Evolutionary conservation across 352 stramenopile species (phyloP), one percentile per base, ranked within the genome.

Genomic region (Phytophthora gonapodyides): DNA sequence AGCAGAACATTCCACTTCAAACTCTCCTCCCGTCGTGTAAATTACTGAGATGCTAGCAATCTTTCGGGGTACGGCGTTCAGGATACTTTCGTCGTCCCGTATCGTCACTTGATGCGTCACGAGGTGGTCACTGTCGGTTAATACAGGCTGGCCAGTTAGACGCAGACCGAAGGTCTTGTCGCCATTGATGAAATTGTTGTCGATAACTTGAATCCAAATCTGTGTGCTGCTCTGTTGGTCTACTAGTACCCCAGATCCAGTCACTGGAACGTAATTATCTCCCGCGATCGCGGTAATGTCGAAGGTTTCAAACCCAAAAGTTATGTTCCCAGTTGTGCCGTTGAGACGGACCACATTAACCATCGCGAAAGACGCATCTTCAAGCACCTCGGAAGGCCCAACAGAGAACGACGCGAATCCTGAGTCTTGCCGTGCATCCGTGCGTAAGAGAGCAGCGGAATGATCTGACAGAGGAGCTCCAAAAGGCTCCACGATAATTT

Each of bases 321-420:
- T n/a, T 2, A 88, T 45, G 0, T 17, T 45, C 16, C 79, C 81
- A 17, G 53, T 72, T 0, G 73, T 78, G 0, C 81, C 81, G 41
- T 88, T 87, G 0, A 88, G 15, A 2, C 78, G 78, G 19, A 78
- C 59, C n/a, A 90, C 13, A 8, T 79, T 53, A 10, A 90, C 36
- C 37, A 69, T 70, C 8, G 65, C 76, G 37, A 69, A 83, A 9
- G 58, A 56, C 2, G 55, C 21, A 33, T 80, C 77, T 36, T 88
- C 81, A 0, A 65, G 15, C 8, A 86, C 66, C 0, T 68, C 15
- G 16, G 49, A 64, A 8, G 51, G 21, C 10, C 49, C 68, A 1
- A 42, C 30, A n/a, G 57, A 41, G 54, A 88, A 90, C 1, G 67
- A 59, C 3, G 61, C 48, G 30, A 84, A 75, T 0, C 81, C 81